Evolutionary conservation across 371 early-diverging fungal genomes (phyloP), one percentile per base, ranked within the genome.

Genomic region (Zychaea mexicana): DNA sequence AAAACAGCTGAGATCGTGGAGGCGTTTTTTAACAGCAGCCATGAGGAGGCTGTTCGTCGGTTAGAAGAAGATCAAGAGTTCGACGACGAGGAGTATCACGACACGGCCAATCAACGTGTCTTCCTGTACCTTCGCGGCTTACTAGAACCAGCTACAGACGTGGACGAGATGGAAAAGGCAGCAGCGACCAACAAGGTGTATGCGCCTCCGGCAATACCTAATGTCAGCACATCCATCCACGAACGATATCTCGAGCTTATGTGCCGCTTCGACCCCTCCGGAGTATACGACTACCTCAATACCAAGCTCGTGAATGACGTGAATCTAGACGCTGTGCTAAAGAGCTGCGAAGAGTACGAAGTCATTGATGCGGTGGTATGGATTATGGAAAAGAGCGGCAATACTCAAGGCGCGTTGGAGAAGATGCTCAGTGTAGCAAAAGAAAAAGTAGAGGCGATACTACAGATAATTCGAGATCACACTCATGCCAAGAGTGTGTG

Each of bases 351-450:
- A 59, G 45, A 79, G 15, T 65, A 86, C 21, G 83, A 84, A 10
- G 86, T 90, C 1, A 82, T 85, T 24, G 88, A 90, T 66, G 91
- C 92, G 0, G 89, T 88, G 9, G 88, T 91, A 7, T 93, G 94
- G 92, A 86, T 93, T 22, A 77, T 90, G 73, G 92, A 92, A 64
- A 77, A 85, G 54, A 87, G 77, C 42, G 92, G 92, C 0, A 78
- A 91, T 64, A 82, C 87, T 1, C 76, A 79, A 28, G 90, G 87
- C 0, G 92, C 94, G 0, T 66, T 93, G 24, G 77, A 79, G 19
- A 86, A 87, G 52, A 81, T 92, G 65, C 65, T 88, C 27, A 82
- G 82, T 21, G 83, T 85, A n/a, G 85, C 89, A 21, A 77, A 76
- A 64, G 87, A 85, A 19, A 81, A 81, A 31, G 78, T 82, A 30